Evolutionary conservation across 2,329 filamentous ascomycete genomes (phyloP).

Genomic region (Corynespora cassiicola): DNA sequence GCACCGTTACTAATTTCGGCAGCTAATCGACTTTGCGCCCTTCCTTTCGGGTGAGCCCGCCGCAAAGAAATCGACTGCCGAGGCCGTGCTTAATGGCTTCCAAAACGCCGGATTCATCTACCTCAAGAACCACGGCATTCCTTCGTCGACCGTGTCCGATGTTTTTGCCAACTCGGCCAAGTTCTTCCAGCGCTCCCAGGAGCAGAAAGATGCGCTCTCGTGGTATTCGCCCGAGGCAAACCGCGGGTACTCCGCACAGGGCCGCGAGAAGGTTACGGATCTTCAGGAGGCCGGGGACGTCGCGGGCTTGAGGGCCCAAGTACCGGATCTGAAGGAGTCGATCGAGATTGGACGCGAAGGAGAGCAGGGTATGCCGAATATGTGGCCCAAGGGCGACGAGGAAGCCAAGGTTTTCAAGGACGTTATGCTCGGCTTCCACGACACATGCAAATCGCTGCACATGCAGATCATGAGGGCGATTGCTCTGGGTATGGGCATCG

Average conservation of each 20-base stretch:
- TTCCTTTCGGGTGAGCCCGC: slow-evolving; percentile 70
- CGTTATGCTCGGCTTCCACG: slow-evolving; percentile 78
- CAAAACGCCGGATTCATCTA: slow-evolving; percentile 90
- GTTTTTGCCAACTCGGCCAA: slow-evolving; percentile 62
- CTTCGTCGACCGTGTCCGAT: slow-evolving; percentile 61
- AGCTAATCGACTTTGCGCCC: slow-evolving; percentile 80
- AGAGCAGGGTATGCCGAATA: slow-evolving; percentile 71
- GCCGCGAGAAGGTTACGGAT: slow-evolving; percentile 49
- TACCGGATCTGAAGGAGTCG: slow-evolving; percentile 61
- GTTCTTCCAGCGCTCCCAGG: slow-evolving; percentile 47
- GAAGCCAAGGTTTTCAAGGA: slow-evolving; percentile 68
- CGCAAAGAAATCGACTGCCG: slow-evolving; percentile 70
- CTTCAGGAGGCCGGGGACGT: slow-evolving; percentile 44
- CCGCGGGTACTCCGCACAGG: slow-evolving; percentile 55
- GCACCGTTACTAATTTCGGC: too few species aligned
- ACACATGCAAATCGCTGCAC: slow-evolving; percentile 76
- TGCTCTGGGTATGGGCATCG: slow-evolving; percentile 78
- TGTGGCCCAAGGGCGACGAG: slow-evolving; percentile 70
- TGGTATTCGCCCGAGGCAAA: slow-evolving; percentile 56
- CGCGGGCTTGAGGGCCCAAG: slow-evolving; percentile 37
- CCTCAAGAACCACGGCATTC: slow-evolving; percentile 78
- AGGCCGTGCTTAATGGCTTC: slow-evolving; percentile 79
- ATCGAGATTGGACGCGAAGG: slow-evolving; percentile 68
- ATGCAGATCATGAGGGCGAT: slow-evolving; percentile 83
- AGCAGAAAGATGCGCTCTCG: slow-evolving; percentile 46